Percentiles rank a stretch among this genome's conserved stretches.
These are phyloP conservation scores for Phytophthora kernoviae DNA, from an alignment of 352 stramenopile genomes.

Conservation along the genomic window DNA sequence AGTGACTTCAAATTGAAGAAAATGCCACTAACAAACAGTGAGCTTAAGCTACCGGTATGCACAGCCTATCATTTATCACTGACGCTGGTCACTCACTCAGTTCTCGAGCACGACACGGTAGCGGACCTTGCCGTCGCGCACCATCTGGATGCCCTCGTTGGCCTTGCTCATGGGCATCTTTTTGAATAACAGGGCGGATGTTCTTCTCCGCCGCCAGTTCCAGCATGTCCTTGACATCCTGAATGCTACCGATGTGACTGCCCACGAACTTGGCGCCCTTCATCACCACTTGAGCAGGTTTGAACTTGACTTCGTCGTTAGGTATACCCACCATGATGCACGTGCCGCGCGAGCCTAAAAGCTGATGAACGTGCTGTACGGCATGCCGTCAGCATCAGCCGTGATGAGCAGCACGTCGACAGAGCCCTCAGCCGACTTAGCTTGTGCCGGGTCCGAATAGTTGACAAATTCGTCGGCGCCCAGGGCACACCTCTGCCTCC, in stretches of 20 bases:
- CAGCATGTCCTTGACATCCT: conserved; percentile 85
- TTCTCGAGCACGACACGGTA: conserved; percentile 62
- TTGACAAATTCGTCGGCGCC: conserved; percentile 75
- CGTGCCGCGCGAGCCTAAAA: conserved; percentile 62
- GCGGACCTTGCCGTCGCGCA: conserved; percentile 41
- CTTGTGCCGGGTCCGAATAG: conserved; percentile 42
- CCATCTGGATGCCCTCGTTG: conserved; percentile 52
- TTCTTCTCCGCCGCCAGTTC: conserved; percentile 74
- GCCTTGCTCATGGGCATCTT: conserved; percentile 53
- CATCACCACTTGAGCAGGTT: conserved; percentile 54
- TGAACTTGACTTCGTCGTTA: conserved; percentile 61
- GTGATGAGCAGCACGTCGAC: conserved; percentile 84
- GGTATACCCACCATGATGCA: conserved; percentile 72
- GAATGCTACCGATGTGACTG: conserved; percentile 77
- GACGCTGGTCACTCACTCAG: conserved; percentile 11
- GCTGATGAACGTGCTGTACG: conserved; percentile 50
- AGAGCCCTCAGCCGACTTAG: conserved; percentile 27
- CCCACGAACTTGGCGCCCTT: conserved; percentile 55
- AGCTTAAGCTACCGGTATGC: background rate
- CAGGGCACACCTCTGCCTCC: conserved; percentile 51
- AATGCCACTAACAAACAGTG: conserved; percentile 2
- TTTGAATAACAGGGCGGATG: conserved; percentile 56
- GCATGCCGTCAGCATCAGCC: conserved; percentile 54
- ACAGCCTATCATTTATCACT: background rate
- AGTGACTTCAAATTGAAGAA: conserved; percentile 5